A percentile compares a stretch with the other conserved stretches of the same genome.
These are phyloP conservation scores for Citrullus colocynthis DNA, from an alignment of 306 rosid species.

Conservation along the genomic window DNA sequence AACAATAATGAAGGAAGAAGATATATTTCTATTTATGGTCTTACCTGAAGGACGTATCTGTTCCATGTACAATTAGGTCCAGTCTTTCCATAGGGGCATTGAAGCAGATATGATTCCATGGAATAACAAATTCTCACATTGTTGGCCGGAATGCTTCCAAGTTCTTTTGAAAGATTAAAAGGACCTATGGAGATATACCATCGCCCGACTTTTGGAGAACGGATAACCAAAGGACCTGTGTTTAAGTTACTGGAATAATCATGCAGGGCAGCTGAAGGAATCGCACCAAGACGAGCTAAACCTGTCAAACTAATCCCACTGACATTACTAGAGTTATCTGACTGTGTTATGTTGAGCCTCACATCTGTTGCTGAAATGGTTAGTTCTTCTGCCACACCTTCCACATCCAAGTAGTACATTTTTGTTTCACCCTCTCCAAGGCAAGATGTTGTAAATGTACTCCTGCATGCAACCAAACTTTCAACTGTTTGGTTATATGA, in stretches of 20 bases:
- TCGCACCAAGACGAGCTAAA: constrained; percentile 71
- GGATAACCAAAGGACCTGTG: constrained; percentile 45
- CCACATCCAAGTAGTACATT: constrained; percentile 51
- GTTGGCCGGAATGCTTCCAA: constrained; percentile 27
- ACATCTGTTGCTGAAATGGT: constrained; percentile 40
- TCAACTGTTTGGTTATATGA: constrained; percentile 23
- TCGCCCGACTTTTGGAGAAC: constrained; percentile 58
- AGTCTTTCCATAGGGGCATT: constrained; percentile 67
- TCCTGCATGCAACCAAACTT: constrained; percentile 46
- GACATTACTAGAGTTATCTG: constrained; percentile 21
- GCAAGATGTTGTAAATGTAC: constrained; percentile 35
- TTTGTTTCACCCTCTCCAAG: constrained; percentile 38
- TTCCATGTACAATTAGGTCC: constrained; percentile 70
- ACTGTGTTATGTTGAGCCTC: constrained; percentile 29
- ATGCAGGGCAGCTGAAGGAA: constrained; percentile 53
- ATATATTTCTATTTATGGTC: constrained; percentile 8
- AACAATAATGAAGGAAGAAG: not conserved
- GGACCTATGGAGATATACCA: constrained; percentile 55
- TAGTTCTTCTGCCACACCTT: constrained; percentile 52
- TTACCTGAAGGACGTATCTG: constrained; percentile 71
- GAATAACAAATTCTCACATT: constrained; percentile 50
- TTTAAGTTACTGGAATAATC: constrained; percentile 59
- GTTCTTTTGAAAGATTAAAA: constrained; percentile 29
- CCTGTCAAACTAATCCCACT: constrained; percentile 42
- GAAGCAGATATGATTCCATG: constrained; percentile 50